Base-by-base conservation (phyloP, 768 basidiomycete species). In the Arthromyces matolae region DNA sequence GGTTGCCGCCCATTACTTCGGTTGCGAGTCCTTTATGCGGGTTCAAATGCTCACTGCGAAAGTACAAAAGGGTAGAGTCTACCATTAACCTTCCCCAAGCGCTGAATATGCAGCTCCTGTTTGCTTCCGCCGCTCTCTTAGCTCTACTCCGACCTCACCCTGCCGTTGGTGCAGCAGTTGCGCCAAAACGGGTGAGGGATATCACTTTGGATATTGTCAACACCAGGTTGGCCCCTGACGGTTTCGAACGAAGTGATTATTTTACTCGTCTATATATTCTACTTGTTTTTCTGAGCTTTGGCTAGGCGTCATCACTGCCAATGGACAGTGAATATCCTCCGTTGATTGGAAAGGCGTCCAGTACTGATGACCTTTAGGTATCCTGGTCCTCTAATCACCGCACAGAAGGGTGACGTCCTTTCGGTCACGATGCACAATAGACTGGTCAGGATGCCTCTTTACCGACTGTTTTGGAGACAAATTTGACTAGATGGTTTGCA, bases 121-220 rank as follows among this genome's bases (percentile, higher is more conserved):
- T n/a, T n/a, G n/a, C n/a, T n/a, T n/a, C n/a, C n/a, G n/a, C n/a
- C n/a, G 43, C 43, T 34, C 37, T 47, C 14, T 32, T 47, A 7
- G 38, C 37, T 19, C 31, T 47, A 8, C 28, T 47, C 13, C 25
- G 19, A 20, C 36, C 46, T 14, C 37, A 32, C 25, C 46, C 29
- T 32, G 36, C 34, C 10, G 23, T 10, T 40, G 37, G 29, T 8
- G 22, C 22, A 40, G 38, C 47, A 1, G 16, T 48, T 18, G 24
- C 23, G 18, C 24, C 40, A 10, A 31, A 24, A 8, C n/a, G 8
- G 4, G 22, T 38, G 31, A 54, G 45, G 18, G 31, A 19, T 16
- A 47, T 52, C 14, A 56, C 53, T 18, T 46, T 60, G 1, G 47
- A 58, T 36, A 50, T 60, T 12, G 43, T 46, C 12, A 60, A 60